Conservation (phyloP, 495 filamentous ascomycete species). For the Cryomyces minteri region DNA sequence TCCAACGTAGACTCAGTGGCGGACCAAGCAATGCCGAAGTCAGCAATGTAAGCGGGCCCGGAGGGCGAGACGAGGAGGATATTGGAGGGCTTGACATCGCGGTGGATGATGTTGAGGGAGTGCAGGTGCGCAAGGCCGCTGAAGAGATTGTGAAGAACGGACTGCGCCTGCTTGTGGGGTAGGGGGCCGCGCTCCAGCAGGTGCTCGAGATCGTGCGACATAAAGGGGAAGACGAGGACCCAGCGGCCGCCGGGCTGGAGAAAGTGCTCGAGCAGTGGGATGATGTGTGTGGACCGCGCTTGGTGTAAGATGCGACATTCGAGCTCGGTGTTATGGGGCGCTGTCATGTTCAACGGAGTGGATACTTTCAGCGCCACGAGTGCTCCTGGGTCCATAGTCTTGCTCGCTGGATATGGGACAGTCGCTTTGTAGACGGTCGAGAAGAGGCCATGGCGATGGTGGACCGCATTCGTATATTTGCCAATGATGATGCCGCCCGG, state of each 20-base stretch:
- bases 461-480: slow-evolving; percentile 46
- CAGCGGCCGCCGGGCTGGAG: slow-evolving; percentile 48
- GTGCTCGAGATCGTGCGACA: slow-evolving; percentile 47
- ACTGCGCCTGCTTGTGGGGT: slow-evolving; percentile 24
- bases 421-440: slow-evolving; percentile 59
- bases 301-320: slow-evolving; percentile 55
- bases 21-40: slow-evolving; percentile 87
- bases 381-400: slow-evolving; percentile 1
- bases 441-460: slow-evolving; percentile 58
- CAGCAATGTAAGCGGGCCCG: slow-evolving; percentile 61
- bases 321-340: slow-evolving; percentile 62
- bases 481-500: slow-evolving; percentile 32
- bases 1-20: slow-evolving; percentile 42
- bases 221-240: slow-evolving; percentile 72
- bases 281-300: slow-evolving; percentile 31
- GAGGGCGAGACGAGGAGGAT: slow-evolving; percentile 48
- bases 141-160: slow-evolving; percentile 48
- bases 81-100: slow-evolving; percentile 87
- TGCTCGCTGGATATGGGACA: background rate
- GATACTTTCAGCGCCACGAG: slow-evolving; percentile 77
- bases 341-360: slow-evolving; percentile 44
- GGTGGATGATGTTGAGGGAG: slow-evolving; percentile 58
- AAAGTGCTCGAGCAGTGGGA: slow-evolving; percentile 53
- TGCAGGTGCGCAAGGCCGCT: slow-evolving; percentile 56
- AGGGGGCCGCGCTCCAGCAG: slow-evolving; percentile 34